These are phyloP conservation scores for Catunica adiposa DNA, from an alignment of 2,329 filamentous ascomycete genomes.

Conservation along the genomic window DNA sequence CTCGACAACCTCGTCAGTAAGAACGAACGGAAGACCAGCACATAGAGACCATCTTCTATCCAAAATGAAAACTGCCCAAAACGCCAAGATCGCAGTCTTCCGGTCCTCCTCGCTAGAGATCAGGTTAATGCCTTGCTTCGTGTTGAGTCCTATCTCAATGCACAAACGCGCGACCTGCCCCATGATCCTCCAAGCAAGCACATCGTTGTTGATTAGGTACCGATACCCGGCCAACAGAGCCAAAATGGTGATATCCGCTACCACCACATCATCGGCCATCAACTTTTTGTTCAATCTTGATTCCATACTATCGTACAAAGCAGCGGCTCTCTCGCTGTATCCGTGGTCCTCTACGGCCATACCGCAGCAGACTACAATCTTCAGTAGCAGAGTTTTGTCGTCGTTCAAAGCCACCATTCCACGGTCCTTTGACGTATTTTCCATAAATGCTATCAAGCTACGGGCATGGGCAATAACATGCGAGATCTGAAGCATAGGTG, in stretches of 20 bases:
- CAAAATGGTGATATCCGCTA: constrained; percentile 33
- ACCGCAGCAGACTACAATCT: constrained; percentile 66
- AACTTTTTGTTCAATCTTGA: constrained; percentile 49
- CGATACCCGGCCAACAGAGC: constrained; percentile 48
- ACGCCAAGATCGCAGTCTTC: constrained; percentile 50
- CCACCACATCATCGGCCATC: constrained; percentile 35
- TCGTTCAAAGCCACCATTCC: constrained; percentile 28
- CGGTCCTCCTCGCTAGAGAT: constrained; percentile 55
- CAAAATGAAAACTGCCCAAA: constrained; percentile 75
- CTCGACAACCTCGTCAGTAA: constrained; percentile 78
- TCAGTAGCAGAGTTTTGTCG: constrained; percentile 51
- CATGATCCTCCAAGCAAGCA: constrained; percentile 72
- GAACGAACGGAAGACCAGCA: constrained; percentile 71
- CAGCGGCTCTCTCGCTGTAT: constrained; percentile 55
- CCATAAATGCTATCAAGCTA: constrained; percentile 55
- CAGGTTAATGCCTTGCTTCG: constrained; percentile 52
- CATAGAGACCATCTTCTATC: constrained; percentile 80
- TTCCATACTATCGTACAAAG: constrained; percentile 62
- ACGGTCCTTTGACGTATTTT: constrained; percentile 25
- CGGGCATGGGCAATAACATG: constrained; percentile 53
- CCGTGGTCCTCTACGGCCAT: constrained; percentile 65
- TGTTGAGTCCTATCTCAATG: constrained; percentile 67
- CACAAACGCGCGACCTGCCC: constrained; percentile 69
- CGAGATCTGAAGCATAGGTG: constrained; percentile 65
- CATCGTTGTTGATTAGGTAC: constrained; percentile 74